A percentile compares a stretch with the other conserved stretches of the same genome.
Conservation (phyloP, 306 rosid genomes). For the Adenanthera pavonina region DNA sequence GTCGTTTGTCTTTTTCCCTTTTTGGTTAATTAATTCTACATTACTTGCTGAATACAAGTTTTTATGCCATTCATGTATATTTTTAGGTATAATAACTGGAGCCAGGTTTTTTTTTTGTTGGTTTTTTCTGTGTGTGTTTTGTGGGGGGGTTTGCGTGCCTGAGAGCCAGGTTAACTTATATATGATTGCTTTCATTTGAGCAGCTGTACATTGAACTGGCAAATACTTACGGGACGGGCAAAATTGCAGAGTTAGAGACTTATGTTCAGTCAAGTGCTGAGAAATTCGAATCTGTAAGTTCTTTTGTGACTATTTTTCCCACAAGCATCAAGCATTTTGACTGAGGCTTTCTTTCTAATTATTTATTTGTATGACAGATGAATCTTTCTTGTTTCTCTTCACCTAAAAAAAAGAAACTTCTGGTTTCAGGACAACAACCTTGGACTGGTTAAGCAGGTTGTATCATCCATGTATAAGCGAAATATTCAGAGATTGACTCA, state of each 20-base stretch:
- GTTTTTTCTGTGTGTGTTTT: too few relatives aligned
- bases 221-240: slow-evolving; percentile 47
- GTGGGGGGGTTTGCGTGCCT: too few relatives aligned
- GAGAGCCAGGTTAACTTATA: neutral
- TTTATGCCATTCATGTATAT: slow-evolving; percentile 12
- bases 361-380: neutral
- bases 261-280: slow-evolving; percentile 41
- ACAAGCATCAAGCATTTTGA: slow-evolving; percentile 5
- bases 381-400: slow-evolving; percentile 18
- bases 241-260: slow-evolving; percentile 39
- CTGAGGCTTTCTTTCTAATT: slow-evolving; percentile 22
- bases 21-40: neutral
- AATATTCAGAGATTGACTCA: slow-evolving; percentile 91
- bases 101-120: neutral
- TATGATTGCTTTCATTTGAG: slow-evolving; percentile 26
- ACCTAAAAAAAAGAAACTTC: neutral
- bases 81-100: neutral
- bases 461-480: slow-evolving; percentile 74
- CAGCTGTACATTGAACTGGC: slow-evolving; percentile 81
- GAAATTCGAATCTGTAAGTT: slow-evolving; percentile 42
- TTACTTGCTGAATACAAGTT: slow-evolving; percentile 1
- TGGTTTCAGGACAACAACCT: slow-evolving; percentile 77
- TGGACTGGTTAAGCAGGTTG: slow-evolving; percentile 80
- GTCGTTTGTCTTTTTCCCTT: neutral
- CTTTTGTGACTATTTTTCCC: slow-evolving; percentile 11